Percentiles rank a stretch among this genome's conserved stretches.
Evolutionary conservation across 2,329 filamentous ascomycete genomes (phyloP).

Genomic region (Hymenoscyphus fructigenus): DNA sequence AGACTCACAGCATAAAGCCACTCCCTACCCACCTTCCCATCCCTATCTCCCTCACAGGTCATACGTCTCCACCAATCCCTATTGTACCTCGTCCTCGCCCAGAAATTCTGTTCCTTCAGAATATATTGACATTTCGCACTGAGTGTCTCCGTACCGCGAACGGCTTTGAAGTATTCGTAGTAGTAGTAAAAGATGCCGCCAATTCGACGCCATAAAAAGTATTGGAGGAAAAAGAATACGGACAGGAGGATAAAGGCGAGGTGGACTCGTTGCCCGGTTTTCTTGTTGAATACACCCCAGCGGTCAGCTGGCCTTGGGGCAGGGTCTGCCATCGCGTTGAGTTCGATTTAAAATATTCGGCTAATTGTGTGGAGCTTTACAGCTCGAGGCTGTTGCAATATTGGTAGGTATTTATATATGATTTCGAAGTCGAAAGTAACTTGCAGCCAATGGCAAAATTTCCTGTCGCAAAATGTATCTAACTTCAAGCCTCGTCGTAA

Average conservation of each 20-base stretch:
- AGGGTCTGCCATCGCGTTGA: background rate
- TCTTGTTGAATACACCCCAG: background rate
- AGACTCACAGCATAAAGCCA: background rate
- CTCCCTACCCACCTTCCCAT: background rate
- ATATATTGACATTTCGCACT: conserved; percentile 42
- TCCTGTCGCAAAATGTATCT: background rate
- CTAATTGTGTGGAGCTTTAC: background rate
- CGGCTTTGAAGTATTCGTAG: background rate
- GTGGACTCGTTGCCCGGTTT: background rate
- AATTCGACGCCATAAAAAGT: background rate
- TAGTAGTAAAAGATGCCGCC: background rate
- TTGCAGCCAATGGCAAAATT: background rate
- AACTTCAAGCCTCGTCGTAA: background rate
- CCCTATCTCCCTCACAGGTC: conserved; percentile 9
- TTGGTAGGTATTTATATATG: background rate
- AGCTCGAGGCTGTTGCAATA: background rate
- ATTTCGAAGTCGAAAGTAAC: background rate
- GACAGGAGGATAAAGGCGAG: background rate
- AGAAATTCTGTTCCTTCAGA: conserved; percentile 4
- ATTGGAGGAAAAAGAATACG: background rate
- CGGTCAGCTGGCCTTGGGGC: background rate
- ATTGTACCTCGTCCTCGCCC: background rate
- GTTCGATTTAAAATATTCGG: background rate
- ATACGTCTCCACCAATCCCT: conserved; percentile 11
- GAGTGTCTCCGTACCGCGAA: background rate